These are phyloP conservation scores for Chrysanthemum makinoi DNA, from an alignment of 129 eudicot genomes.

Conservation along the genomic window DNA sequence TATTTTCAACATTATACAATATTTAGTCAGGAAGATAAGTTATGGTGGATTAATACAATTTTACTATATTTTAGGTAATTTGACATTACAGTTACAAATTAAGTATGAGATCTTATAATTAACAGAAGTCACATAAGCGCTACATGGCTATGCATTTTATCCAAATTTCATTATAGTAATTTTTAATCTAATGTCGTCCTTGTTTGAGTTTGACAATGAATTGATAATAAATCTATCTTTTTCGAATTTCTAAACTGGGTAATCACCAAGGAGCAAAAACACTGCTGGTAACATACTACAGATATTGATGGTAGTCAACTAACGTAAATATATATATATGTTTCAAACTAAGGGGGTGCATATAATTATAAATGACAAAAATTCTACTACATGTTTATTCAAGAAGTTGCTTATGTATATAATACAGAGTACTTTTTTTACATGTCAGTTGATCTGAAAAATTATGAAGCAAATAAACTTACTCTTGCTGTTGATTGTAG, in stretches of 20 bases:
- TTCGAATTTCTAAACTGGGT: no score
- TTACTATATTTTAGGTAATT: not conserved
- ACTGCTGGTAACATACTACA: not conserved
- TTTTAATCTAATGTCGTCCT: not conserved
- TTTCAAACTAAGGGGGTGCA: not conserved
- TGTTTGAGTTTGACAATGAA: not conserved
- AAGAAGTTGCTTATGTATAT: no score
- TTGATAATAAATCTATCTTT: not conserved
- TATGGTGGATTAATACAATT: not conserved
- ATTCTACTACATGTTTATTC: no score
- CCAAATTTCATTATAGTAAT: not conserved
- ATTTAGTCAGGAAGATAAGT: not conserved
- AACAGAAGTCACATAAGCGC: not conserved
- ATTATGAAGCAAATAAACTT: slow-evolving; percentile 10
- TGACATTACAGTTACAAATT: not conserved
- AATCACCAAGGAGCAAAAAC: no score
- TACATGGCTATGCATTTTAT: no score
- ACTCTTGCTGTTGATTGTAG: slow-evolving; percentile 79
- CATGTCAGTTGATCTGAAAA: not conserved
- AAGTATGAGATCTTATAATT: not conserved
- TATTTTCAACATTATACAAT: not conserved
- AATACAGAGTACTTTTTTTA: no score
- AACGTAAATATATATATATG: not conserved
- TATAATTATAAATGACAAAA: no score
- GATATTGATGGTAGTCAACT: not conserved